Evolutionary conservation across 2,329 filamentous ascomycete species (phyloP), one percentile per base, ranked within the genome.

Genomic region (Fusarium siculi): DNA sequence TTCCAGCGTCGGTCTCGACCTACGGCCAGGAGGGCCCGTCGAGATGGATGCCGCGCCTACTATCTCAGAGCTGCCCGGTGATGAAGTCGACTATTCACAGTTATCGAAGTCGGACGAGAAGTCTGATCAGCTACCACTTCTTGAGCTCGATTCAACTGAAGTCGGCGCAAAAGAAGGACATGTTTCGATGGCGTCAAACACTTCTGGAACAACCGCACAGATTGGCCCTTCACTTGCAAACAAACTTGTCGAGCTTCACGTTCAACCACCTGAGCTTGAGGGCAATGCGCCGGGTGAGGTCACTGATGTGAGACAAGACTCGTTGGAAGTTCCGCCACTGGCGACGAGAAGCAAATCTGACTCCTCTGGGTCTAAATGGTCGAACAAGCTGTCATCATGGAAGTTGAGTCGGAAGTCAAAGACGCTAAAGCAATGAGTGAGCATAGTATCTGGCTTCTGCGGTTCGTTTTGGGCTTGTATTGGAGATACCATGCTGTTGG

Each of bases 371-470:
- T 70, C 69, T 12, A 70, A 71, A 1, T 77, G 74, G 76, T 47
- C 57, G 14, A 69, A 44, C 11, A 77, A 67, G n/a, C 9, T 75
- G 11, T 73, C 74, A 4, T 69, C 72, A 9, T 77, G 68, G 74
- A 77, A 77, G 37, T n/a, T 77, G 9, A 56, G 64, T 19, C 50
- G 71, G 2, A 77, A 70, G n/a, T 76, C 74, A 16, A 59, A 72
- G 16, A 76, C 74, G 25, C 9, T 60, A 5, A 77, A 62, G 12
- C 46, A 67, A 62, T 67, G 18, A 77, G 30, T 59, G 23, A 58
- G 9, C 5, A 3, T 2, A 25, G 7, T 9, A 10, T 25, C 23
- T 10, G 9, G 10, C 14, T 28, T 43, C 18, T 32, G 16, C 12
- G n/a, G 30, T 19, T 54, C 18, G 18, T 4, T 39, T n/a, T 60